Evolutionary conservation across 2,329 filamentous ascomycete genomes (phyloP).

Genomic region (Aspergillus quadrilineatus): DNA sequence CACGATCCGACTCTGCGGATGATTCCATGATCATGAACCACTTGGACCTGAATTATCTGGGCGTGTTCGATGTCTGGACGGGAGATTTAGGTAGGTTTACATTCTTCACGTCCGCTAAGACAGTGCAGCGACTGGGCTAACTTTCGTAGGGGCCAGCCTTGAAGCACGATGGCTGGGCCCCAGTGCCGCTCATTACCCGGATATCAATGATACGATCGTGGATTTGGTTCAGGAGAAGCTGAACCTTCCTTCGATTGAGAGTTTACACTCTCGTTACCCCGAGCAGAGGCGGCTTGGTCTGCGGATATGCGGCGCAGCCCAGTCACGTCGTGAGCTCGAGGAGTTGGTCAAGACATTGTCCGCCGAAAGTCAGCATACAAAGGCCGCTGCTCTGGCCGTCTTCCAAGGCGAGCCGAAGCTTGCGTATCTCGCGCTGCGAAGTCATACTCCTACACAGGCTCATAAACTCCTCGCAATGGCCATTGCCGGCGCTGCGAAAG

Average conservation of each 20-base stretch:
- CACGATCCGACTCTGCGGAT: constrained; percentile 41
- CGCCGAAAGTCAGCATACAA: constrained; percentile 56
- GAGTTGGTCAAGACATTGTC: constrained; percentile 53
- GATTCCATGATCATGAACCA: constrained; percentile 57
- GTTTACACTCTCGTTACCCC: constrained; percentile 52
- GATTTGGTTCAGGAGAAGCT: constrained; percentile 51
- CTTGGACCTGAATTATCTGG: constrained; percentile 61
- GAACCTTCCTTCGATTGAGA: constrained; percentile 52
- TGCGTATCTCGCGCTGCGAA: constrained; percentile 56
- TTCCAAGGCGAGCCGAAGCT: constrained; percentile 61
- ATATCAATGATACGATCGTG: constrained; percentile 45
- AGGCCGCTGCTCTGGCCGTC: constrained; percentile 62
- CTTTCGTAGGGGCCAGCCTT: constrained; percentile 31
- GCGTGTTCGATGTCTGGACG: constrained; percentile 59
- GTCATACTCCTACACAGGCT: constrained; percentile 54
- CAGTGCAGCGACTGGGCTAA: constrained; percentile 11
- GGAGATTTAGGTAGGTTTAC: constrained; percentile 50
- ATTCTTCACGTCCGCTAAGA: not conserved
- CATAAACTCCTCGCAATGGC: constrained; percentile 58
- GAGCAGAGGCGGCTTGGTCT: constrained; percentile 62
- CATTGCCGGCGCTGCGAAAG: constrained; percentile 47
- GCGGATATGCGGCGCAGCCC: constrained; percentile 58
- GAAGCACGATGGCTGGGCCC: constrained; percentile 32
- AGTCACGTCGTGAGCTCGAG: constrained; percentile 52
- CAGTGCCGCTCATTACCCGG: constrained; percentile 24